These are phyloP conservation scores for Aegilops longissima DNA, from an alignment of 176 grass and related monocot genomes.

Conservation along the genomic window DNA sequence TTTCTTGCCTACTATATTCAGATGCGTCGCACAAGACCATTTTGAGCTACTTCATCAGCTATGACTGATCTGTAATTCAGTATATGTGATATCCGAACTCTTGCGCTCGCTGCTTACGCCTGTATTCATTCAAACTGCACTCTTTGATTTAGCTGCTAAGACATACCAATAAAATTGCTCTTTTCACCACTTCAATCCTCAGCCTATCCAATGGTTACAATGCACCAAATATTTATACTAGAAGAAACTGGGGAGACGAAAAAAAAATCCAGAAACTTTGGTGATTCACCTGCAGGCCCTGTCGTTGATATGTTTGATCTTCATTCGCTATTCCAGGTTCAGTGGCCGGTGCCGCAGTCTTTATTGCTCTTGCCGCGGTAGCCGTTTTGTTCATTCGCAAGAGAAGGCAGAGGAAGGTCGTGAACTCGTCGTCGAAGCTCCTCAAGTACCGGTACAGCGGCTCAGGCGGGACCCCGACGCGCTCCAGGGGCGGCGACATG, in stretches of 20 bases:
- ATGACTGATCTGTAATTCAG: neutral
- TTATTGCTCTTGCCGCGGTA: neutral
- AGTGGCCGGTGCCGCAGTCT: neutral
- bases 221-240: neutral
- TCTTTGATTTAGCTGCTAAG: neutral
- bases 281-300: neutral
- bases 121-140: too few species aligned
- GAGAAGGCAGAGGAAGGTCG: conserved; percentile 29
- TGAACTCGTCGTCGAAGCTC: conserved; percentile 51
- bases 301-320: neutral
- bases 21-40: neutral
- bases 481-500: conserved; percentile 41
- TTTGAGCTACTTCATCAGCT: neutral
- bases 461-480: conserved; percentile 30
- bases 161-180: neutral
- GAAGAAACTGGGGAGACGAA: neutral
- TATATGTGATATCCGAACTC: neutral
- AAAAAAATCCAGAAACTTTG: neutral
- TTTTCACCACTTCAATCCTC: neutral
- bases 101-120: neutral
- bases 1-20: neutral
- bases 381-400: conserved; percentile 32
- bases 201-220: neutral
- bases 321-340: conserved; percentile 25
- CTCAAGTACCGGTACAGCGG: conserved; percentile 49